Percentiles rank a stretch among this genome's conserved stretches.
Evolutionary conservation across 177 flowering plant species (phyloP).

Genomic region (Telopea speciosissima): DNA sequence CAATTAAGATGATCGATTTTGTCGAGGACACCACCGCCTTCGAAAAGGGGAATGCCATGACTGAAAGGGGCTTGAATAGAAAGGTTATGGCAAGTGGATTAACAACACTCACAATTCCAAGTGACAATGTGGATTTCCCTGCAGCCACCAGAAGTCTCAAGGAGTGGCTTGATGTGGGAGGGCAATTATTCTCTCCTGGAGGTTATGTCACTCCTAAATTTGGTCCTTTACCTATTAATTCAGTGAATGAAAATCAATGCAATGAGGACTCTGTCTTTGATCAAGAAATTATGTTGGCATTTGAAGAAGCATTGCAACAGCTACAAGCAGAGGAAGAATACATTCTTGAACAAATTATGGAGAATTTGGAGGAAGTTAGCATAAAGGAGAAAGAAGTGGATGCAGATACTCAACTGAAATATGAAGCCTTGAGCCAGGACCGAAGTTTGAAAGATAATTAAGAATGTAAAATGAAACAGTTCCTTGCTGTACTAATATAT

Average conservation of each 20-base stretch:
- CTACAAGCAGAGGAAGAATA: conserved; percentile 35
- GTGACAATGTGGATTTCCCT: conserved; percentile 20
- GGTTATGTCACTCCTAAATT: conserved; percentile 38
- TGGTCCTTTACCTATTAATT: conserved; percentile 16
- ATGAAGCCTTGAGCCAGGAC: too few species aligned
- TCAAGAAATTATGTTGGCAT: conserved; percentile 32
- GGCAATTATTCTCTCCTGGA: conserved; percentile 23
- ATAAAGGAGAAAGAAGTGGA: background rate
- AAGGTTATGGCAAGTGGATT: conserved; percentile 30
- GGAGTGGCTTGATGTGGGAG: conserved; percentile 21
- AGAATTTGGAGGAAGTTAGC: conserved; percentile 11
- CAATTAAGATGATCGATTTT: background rate
- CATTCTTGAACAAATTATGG: conserved; percentile 24
- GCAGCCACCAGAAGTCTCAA: conserved; percentile 11
- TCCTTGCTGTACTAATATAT: too few species aligned
- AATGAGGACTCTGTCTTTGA: conserved; percentile 21
- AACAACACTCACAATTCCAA: conserved; percentile 26
- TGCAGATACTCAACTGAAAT: too few species aligned
- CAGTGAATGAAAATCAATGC: conserved; percentile 1
- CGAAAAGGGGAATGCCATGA: background rate
- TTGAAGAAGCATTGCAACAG: conserved; percentile 36
- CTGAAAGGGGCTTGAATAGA: conserved; percentile 26
- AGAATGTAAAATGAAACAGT: too few species aligned
- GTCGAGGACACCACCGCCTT: too few species aligned
- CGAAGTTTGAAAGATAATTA: too few species aligned